These are phyloP conservation scores for Bondarzewia mesenterica DNA, from an alignment of 1,284 basidiomycete genomes.

Conservation along the genomic window DNA sequence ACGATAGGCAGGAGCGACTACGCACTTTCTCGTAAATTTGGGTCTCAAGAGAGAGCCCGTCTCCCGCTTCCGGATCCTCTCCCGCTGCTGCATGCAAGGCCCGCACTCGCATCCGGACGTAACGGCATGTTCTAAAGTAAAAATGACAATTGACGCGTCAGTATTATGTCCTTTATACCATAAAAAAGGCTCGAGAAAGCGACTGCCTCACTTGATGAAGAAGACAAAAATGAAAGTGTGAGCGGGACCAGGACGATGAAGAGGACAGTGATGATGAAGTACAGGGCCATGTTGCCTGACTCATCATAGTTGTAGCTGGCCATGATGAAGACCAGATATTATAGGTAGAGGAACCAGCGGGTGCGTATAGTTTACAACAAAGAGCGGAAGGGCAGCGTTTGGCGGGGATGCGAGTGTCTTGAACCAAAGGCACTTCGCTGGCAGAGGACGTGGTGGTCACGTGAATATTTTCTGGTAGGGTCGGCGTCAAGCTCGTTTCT, in stretches of 20 bases:
- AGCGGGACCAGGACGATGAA: slow-evolving; percentile 73
- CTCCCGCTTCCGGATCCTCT: slow-evolving; percentile 35
- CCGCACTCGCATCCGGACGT: slow-evolving; percentile 56
- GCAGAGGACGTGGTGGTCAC: too few relatives aligned
- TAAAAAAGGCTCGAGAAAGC: background rate
- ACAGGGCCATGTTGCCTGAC: slow-evolving; percentile 81
- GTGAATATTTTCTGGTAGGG: background rate
- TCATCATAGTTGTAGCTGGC: slow-evolving; percentile 85
- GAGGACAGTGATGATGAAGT: slow-evolving; percentile 84
- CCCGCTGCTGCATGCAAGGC: slow-evolving; percentile 53
- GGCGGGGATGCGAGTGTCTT: background rate
- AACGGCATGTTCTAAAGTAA: slow-evolving; percentile 17
- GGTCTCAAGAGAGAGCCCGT: slow-evolving; percentile 29
- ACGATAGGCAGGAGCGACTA: slow-evolving; percentile 4
- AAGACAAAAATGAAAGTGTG: slow-evolving; percentile 46
- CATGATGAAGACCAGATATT: slow-evolving; percentile 32
- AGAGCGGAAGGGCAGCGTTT: slow-evolving; percentile 1
- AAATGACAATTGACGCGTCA: background rate
- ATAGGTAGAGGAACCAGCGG: too few relatives aligned
- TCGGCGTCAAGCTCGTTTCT: slow-evolving; percentile 3
- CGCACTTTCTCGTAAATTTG: slow-evolving; percentile 22
- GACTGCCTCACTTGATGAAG: slow-evolving; percentile 32
- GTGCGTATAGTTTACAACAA: slow-evolving; percentile 6
- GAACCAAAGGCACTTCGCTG: background rate
- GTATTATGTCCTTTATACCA: slow-evolving; percentile 1